Base-by-base conservation (phyloP, 129 eudicot genomes). In the Flaveria robusta region DNA sequence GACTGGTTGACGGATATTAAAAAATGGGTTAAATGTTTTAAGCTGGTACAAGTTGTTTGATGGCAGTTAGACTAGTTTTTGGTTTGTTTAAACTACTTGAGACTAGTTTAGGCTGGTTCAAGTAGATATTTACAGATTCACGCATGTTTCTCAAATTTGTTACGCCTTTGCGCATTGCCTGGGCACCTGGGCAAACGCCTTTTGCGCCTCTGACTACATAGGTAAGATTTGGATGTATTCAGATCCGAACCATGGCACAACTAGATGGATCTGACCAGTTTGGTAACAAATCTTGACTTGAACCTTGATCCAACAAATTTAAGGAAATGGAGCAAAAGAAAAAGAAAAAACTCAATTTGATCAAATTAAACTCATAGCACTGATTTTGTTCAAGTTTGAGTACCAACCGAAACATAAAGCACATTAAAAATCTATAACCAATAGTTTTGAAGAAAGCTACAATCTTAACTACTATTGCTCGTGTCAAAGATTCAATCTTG, bases 331-430 rank as follows among this genome's bases (percentile, higher is more conserved):
- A 29, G n/a, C 54, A 64, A 15, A 75, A 49, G 47, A 23, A 56
- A 14, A 42, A n/a, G n/a, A 45, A 73, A 54, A 2, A 67, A 74
- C 70, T 74, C 18, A 22, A 51, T 9, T 43, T 74, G 71, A 31
- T 68, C 68, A 66, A 54, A 52, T 74, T 65, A 73, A 37, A 73
- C 20, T 43, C 51, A 72, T 26, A 54, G 24, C 29, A 54, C 66
- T 24, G 39, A 79, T n/a, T 79, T 51, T 66, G 77, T 72, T 65
- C 49, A 22, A 50, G 68, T 47, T 72, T 42, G 43, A 16, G 70
- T 74, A 74, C 69, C 54, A 56, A 46, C 68, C 55, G 10, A 31
- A 80, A 74, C 70, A 65, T 45, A 65, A 66, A 43, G 60, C 74
- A 24, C 52, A 80, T 18, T 41, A 45, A 54, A 80, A 54, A 67